Evolutionary conservation across 345 rosid genomes (phyloP).

Genomic region (Lenwebbia sp.): DNA sequence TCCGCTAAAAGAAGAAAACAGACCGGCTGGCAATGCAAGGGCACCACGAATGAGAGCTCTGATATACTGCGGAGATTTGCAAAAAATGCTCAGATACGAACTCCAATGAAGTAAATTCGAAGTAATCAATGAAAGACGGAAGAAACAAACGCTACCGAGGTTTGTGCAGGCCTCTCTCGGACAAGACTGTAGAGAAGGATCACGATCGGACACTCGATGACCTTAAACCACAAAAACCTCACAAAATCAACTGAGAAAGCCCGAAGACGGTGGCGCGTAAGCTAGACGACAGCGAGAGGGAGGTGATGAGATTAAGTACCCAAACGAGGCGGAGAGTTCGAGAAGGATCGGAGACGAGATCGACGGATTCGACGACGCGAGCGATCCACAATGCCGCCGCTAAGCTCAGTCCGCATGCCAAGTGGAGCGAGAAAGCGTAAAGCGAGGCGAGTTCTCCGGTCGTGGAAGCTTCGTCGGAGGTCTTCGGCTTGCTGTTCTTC

Average conservation of each 20-base stretch:
- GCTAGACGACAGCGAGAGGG: background rate
- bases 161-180: conserved; percentile 35
- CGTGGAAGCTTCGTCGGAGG: background rate
- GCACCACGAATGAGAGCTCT: conserved; percentile 51
- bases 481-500: background rate
- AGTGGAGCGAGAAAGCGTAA: conserved; percentile 17
- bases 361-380: conserved; percentile 25
- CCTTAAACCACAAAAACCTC: conserved; percentile 15
- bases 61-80: conserved; percentile 32
- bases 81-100: background rate
- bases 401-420: conserved; percentile 33
- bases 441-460: conserved; percentile 4
- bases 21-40: conserved; percentile 59
- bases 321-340: conserved; percentile 48
- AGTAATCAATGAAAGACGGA: background rate
- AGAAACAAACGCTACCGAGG: conserved; percentile 39
- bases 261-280: background rate
- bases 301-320: conserved; percentile 12
- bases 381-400: conserved; percentile 39
- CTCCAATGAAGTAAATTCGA: background rate
- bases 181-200: conserved; percentile 46
- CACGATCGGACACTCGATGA: conserved; percentile 32
- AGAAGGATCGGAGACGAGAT: conserved; percentile 53
- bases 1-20: conserved; percentile 10
- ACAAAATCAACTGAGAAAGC: background rate